Base-by-base conservation (phyloP, 441 rosid species). In the Biscutella auriculata region DNA sequence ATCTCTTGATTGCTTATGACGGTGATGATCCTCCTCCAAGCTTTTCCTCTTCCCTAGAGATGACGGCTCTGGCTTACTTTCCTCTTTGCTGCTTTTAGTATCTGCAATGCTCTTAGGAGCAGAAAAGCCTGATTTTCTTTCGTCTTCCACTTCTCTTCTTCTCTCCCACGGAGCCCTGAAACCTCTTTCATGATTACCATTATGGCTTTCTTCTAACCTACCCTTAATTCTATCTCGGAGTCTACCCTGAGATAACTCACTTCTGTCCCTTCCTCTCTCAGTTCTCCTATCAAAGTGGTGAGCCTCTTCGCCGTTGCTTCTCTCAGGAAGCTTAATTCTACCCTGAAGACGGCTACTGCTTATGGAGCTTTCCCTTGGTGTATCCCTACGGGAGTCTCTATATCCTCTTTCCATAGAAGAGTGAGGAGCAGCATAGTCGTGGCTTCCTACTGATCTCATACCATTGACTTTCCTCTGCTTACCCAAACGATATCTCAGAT, bases 311-410 rank as follows among this genome's bases (percentile, higher is more conserved):
- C 66, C 81, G 47, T 54, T 64, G 30, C 63, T 67, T 69, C 82
- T 76, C 50, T 79, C 83, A 2, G 80, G 85, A 74, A 82, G 88
- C 83, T 79, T 88, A 73, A 91, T 74, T 73, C 97, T 82, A 58
- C 97, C 97, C 15, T 49, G 85, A 46, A 91, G 82, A 17, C 90
- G 97, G 65, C 80, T 62, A 66, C 78, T 56, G 32, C 82, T 59
- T 54, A 73, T 54, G 32, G 88, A 74, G 66, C 69, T 70, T 66
- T 81, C 92, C 63, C 60, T 74, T 30, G 37, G 80, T 0, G 74
- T 47, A 41, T 79, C 81, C 62, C 82, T 78, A 45, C 54, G 79
- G 59, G 88, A 61, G 41, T 78, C 75, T 17, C 66, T 73, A 27
- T 63, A 70, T 59, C 68, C 72, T 67, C 73, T 68, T 52, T 77